These are phyloP conservation scores for Diaporthe nobilis DNA, from an alignment of 2,329 filamentous ascomycete genomes.

Conservation along the genomic window DNA sequence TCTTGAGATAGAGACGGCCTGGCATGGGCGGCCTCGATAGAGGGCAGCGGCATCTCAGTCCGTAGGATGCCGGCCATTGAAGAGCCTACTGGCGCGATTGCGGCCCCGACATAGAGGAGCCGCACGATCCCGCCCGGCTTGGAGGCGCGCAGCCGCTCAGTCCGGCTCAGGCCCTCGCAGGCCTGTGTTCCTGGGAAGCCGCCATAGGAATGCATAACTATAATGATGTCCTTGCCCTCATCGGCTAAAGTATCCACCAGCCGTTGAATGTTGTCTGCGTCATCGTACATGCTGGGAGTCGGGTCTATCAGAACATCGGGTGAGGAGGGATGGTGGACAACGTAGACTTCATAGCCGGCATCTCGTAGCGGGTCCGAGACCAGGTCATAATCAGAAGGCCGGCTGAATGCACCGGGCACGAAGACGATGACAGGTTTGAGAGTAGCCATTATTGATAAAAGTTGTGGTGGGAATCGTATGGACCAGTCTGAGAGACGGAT, in stretches of 20 bases:
- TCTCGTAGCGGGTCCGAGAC: background rate
- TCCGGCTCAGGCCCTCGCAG: slow-evolving; percentile 4
- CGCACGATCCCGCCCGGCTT: background rate
- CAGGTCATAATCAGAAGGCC: slow-evolving; percentile 8
- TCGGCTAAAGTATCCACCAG: background rate
- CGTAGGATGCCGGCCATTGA: background rate
- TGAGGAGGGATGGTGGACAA: background rate
- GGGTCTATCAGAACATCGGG: background rate
- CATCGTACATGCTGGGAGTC: background rate
- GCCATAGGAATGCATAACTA: background rate
- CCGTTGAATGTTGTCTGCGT: background rate
- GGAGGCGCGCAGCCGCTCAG: background rate
- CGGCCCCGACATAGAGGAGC: background rate
- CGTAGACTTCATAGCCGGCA: background rate
- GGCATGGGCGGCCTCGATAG: background rate
- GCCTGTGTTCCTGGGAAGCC: slow-evolving; percentile 2
- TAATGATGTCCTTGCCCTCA: background rate
- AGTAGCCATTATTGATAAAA: background rate
- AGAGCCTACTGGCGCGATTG: background rate
- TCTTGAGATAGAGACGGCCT: background rate
- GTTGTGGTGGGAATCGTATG: background rate
- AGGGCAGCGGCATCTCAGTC: slow-evolving; percentile 1
- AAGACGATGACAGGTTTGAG: background rate
- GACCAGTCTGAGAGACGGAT: background rate
- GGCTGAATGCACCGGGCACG: slow-evolving; percentile 1